phyloP scores from a whole-genome alignment of 1,284 basidiomycete genomes.

The Hymenochaete sp. region DNA sequence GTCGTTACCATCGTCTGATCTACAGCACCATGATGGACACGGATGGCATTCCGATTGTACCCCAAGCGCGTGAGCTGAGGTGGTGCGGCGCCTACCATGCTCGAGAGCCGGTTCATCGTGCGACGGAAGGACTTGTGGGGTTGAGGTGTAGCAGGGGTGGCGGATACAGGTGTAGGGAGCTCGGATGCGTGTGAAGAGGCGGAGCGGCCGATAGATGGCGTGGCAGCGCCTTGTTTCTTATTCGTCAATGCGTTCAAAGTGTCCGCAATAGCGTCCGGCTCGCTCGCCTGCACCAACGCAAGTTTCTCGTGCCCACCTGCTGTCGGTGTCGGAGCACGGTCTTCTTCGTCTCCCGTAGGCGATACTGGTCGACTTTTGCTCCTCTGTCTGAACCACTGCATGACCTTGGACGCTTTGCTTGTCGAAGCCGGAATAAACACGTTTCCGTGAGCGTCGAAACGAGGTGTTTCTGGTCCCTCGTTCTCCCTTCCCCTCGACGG shows the following conservation, averaged over 20 bases:
- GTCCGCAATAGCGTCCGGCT: neutral
- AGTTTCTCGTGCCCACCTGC: slow-evolving; percentile 12
- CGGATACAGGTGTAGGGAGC: too few species aligned
- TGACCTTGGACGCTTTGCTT: slow-evolving; percentile 67
- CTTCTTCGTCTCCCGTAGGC: slow-evolving; percentile 27
- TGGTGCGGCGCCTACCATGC: slow-evolving; percentile 8
- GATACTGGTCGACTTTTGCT: slow-evolving; percentile 39
- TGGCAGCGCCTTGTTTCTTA: neutral
- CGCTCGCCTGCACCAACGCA: neutral
- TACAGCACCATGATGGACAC: slow-evolving; percentile 87
- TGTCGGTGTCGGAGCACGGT: slow-evolving; percentile 20
- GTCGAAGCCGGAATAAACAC: slow-evolving; percentile 53
- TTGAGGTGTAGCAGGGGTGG: slow-evolving; percentile 5
- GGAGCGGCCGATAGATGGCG: slow-evolving; percentile 5
- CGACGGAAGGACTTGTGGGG: slow-evolving; percentile 8
- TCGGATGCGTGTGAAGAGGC: slow-evolving; percentile 8
- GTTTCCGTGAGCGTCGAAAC: slow-evolving; percentile 21
- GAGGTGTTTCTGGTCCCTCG: slow-evolving; percentile 18
- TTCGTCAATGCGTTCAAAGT: neutral
- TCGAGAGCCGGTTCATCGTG: slow-evolving; percentile 12
- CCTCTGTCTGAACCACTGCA: slow-evolving; percentile 74
- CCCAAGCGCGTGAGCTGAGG: slow-evolving; percentile 10
- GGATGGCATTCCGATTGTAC: slow-evolving; percentile 52
- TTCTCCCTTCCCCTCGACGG: too few species aligned
- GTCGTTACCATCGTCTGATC: slow-evolving; percentile 90